phyloP scores from a whole-genome alignment of 1,139 yeast genomes.

The Suhomyces terraborum region DNA sequence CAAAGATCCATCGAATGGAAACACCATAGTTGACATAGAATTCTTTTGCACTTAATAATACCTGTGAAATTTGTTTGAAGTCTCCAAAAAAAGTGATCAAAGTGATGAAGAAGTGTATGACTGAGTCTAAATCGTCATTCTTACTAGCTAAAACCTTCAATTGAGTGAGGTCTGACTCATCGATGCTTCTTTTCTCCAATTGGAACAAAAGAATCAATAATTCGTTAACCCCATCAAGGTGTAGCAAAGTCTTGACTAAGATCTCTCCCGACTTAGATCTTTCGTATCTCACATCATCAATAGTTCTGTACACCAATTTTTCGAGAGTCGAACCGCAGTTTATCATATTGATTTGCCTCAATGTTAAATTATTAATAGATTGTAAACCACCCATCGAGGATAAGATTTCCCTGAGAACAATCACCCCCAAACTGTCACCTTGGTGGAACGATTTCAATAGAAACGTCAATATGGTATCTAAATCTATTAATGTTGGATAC shows the following conservation, averaged over 20 bases:
- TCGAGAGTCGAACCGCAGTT: constrained; percentile 66
- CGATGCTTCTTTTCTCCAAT: constrained; percentile 46
- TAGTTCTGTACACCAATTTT: constrained; percentile 57
- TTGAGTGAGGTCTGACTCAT: constrained; percentile 41
- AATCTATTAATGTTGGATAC: constrained; percentile 52
- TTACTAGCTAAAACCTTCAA: constrained; percentile 72
- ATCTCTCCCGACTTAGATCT: constrained; percentile 53
- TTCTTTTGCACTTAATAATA: constrained; percentile 48
- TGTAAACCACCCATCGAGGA: constrained; percentile 83
- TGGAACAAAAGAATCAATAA: constrained; percentile 64
- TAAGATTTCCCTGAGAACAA: constrained; percentile 69
- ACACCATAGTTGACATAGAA: constrained; percentile 54
- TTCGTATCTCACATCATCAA: constrained; percentile 59
- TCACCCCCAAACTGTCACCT: constrained; percentile 63
- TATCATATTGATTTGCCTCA: constrained; percentile 64
- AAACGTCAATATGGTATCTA: constrained; percentile 59
- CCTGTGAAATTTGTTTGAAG: constrained; percentile 33
- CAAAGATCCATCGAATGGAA: constrained; percentile 71
- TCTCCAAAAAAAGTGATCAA: constrained; percentile 55
- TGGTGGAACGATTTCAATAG: constrained; percentile 65
- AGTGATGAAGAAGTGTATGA: constrained; percentile 65
- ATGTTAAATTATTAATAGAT: constrained; percentile 62
- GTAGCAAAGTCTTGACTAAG: constrained; percentile 51
- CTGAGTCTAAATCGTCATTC: constrained; percentile 69
- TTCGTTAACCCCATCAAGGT: constrained; percentile 56